phyloP scores from a whole-genome alignment of 73 alveolate genomes.

The Effrenium voratum region DNA sequence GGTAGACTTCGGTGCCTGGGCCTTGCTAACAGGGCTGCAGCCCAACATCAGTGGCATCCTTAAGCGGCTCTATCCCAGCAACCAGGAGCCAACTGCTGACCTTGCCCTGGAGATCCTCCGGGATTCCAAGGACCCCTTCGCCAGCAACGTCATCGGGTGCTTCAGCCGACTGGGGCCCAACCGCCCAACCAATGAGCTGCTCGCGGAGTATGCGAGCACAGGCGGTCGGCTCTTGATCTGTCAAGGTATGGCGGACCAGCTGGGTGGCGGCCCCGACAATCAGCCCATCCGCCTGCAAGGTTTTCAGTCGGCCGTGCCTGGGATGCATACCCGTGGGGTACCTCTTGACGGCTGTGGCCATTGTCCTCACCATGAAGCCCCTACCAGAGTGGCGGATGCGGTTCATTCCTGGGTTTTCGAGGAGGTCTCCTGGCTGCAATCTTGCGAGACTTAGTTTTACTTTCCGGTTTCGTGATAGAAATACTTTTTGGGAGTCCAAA shows the following conservation, averaged over 20 bases:
- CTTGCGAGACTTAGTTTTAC: no score
- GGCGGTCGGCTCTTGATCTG: slow-evolving; percentile 8
- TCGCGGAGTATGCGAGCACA: not conserved
- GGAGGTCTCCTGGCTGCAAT: no score
- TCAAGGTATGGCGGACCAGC: slow-evolving; percentile 53
- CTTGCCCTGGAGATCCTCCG: slow-evolving; percentile 65
- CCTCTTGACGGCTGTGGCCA: slow-evolving; percentile 39
- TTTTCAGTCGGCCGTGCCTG: slow-evolving; percentile 46
- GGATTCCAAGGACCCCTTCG: slow-evolving; percentile 88
- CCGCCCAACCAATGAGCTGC: slow-evolving; percentile 67
- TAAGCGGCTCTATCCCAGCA: slow-evolving; percentile 78
- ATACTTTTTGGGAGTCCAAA: no score
- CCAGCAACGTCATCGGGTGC: slow-evolving; percentile 92
- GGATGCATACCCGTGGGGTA: slow-evolving; percentile 4
- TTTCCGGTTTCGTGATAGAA: no score
- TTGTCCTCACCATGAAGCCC: slow-evolving; percentile 56
- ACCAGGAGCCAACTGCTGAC: slow-evolving; percentile 24
- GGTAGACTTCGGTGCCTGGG: slow-evolving; percentile 90
- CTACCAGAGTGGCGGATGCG: slow-evolving; percentile 49
- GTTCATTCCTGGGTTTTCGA: not conserved
- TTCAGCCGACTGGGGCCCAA: slow-evolving; percentile 85
- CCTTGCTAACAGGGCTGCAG: slow-evolving; percentile 30
- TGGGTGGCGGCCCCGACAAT: slow-evolving; percentile 50
- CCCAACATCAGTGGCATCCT: slow-evolving; percentile 79
- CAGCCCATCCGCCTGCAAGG: slow-evolving; percentile 48